These are phyloP conservation scores for Colletotrichum liaoningense DNA, from an alignment of 2,329 filamentous ascomycete genomes.

Conservation along the genomic window DNA sequence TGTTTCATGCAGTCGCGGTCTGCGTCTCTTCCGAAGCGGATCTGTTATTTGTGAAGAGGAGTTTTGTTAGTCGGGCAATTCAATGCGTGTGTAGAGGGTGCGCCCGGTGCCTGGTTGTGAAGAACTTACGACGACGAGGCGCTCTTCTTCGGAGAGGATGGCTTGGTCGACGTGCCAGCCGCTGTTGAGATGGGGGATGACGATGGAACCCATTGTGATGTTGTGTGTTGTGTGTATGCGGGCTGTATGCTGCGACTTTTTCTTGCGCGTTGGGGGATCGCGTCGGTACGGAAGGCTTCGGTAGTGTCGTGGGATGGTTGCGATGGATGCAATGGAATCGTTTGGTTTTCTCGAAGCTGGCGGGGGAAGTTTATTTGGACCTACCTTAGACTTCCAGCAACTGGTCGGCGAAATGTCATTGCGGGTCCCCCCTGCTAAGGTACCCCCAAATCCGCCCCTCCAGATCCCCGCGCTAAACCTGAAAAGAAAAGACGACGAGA, in stretches of 20 bases:
- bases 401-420: constrained; percentile 31
- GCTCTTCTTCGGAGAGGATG: constrained; percentile 79
- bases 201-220: constrained; percentile 78
- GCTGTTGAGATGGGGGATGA: constrained; percentile 88
- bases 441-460: constrained; percentile 9
- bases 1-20: constrained; percentile 81
- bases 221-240: neutral
- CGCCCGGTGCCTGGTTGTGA: too few relatives aligned
- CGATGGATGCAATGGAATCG: neutral
- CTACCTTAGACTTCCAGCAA: constrained; percentile 6
- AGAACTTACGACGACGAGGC: constrained; percentile 81
- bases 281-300: neutral
- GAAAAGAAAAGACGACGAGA: neutral
- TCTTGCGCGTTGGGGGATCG: neutral
- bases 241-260: neutral
- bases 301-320: neutral
- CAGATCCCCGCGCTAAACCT: constrained; percentile 30
- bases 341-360: constrained; percentile 8
- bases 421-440: constrained; percentile 14
- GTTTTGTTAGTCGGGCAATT: neutral
- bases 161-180: constrained; percentile 84
- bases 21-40: constrained; percentile 90
- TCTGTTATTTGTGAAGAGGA: constrained; percentile 47
- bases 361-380: neutral
- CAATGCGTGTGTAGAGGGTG: too few relatives aligned